A percentile compares a stretch with the other conserved stretches of the same genome.
phyloP scores from a whole-genome alignment of 345 rosid genomes.

The Eucalyptus guilfoylei region DNA sequence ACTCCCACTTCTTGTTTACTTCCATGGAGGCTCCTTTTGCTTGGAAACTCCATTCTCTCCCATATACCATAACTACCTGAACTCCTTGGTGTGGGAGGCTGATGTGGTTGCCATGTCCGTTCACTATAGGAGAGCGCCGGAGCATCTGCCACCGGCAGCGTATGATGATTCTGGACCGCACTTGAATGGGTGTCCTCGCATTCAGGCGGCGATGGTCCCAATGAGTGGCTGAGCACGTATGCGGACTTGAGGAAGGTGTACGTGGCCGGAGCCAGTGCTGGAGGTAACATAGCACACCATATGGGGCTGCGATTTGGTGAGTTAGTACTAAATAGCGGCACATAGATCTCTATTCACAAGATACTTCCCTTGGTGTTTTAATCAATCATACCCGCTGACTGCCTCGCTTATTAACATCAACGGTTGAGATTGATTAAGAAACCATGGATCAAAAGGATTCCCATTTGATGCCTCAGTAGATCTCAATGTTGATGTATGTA shows the following conservation, averaged over 20 bases:
- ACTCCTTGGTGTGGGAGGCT: too few relatives aligned
- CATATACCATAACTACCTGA: too few relatives aligned
- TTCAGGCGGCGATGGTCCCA: too few relatives aligned
- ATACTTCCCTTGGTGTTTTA: background rate
- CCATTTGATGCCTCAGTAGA: background rate
- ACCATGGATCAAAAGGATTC: background rate
- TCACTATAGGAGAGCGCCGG: too few relatives aligned
- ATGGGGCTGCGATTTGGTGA: conserved; percentile 6
- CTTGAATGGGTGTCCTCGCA: too few relatives aligned
- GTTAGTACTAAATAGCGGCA: background rate
- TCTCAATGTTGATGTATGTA: background rate
- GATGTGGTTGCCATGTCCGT: too few relatives aligned
- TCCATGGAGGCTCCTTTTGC: too few relatives aligned
- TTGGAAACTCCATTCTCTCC: too few relatives aligned
- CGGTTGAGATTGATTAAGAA: background rate
- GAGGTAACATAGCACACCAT: conserved; percentile 21
- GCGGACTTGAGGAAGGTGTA: conserved; percentile 10
- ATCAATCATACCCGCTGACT: background rate
- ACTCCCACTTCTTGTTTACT: too few relatives aligned
- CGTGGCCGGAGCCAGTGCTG: conserved; percentile 27
- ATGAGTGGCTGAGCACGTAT: background rate
- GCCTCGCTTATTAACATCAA: background rate
- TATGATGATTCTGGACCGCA: too few relatives aligned
- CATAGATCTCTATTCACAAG: background rate
- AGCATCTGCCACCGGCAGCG: too few relatives aligned